Conservation (phyloP, 192 early-diverging fungal species). For the Physocladia obscura region DNA sequence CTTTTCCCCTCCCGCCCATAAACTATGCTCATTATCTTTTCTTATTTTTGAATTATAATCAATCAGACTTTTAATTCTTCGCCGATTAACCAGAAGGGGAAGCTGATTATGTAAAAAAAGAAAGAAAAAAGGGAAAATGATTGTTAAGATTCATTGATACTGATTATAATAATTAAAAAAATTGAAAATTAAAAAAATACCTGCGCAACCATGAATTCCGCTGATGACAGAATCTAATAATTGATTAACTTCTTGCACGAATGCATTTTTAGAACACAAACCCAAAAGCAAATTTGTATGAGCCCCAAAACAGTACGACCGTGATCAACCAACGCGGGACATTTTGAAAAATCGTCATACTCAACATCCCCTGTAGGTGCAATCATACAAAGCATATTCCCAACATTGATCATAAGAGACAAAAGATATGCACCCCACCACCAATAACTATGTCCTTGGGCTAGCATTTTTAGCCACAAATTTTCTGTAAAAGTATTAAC, state of each 20-base stretch:
- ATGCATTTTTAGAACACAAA: not conserved
- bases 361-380: slow-evolving; percentile 32
- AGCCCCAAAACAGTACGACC: slow-evolving; percentile 33
- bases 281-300: slow-evolving; percentile 33
- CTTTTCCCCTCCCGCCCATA: slow-evolving; percentile 17
- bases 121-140: too few species aligned
- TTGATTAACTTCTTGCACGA: not conserved
- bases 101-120: too few species aligned
- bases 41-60: slow-evolving; percentile 11
- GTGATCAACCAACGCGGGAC: slow-evolving; percentile 23
- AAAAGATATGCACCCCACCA: slow-evolving; percentile 33
- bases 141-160: too few species aligned
- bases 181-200: not conserved
- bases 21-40: slow-evolving; percentile 4
- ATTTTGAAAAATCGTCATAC: slow-evolving; percentile 34
- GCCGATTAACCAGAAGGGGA: slow-evolving; percentile 31
- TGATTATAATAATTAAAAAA: too few species aligned
- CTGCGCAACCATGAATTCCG: slow-evolving; percentile 32
- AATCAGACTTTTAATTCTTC: slow-evolving; percentile 22
- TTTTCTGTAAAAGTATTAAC: slow-evolving; percentile 22
- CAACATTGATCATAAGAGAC: slow-evolving; percentile 24
- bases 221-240: slow-evolving; percentile 20
- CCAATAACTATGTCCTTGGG: slow-evolving; percentile 28
- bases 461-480: slow-evolving; percentile 24
- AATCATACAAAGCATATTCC: slow-evolving; percentile 38